A percentile compares a stretch with the other conserved stretches of the same genome.
phyloP scores from a whole-genome alignment of 139 green algal species.

The Tetradesmus lagerheimii region DNA sequence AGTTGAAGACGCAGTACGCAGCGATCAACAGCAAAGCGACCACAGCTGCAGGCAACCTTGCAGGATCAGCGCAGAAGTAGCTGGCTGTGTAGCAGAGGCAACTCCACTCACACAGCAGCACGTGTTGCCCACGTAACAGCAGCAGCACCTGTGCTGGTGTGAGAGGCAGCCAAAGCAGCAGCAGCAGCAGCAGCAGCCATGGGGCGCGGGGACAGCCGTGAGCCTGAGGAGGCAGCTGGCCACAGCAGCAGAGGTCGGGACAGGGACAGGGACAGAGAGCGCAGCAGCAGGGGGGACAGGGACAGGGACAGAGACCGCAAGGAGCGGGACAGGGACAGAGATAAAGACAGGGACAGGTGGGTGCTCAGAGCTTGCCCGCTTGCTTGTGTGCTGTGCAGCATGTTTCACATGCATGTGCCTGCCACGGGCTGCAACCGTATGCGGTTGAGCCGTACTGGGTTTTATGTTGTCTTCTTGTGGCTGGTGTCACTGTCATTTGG shows the following conservation, averaged over 20 bases:
- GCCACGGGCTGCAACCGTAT: no score
- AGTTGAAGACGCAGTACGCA: slow-evolving; percentile 58
- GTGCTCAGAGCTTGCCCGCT: background rate
- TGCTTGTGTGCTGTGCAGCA: background rate
- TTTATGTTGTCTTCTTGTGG: no score
- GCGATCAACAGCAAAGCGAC: slow-evolving; percentile 60
- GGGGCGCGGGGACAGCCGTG: slow-evolving; percentile 30
- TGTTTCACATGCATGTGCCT: no score
- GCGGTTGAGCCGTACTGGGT: no score
- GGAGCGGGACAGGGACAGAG: slow-evolving; percentile 7
- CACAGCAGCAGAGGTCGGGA: slow-evolving; percentile 35
- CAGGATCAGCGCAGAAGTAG: slow-evolving; percentile 57
- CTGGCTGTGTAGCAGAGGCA: background rate
- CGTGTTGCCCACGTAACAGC: no score
- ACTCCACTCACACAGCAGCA: background rate
- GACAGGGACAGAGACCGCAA: background rate
- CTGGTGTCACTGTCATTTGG: no score
- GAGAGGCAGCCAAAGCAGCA: background rate
- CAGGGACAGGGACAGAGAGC: background rate
- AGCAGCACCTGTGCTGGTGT: background rate
- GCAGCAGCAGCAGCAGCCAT: slow-evolving; percentile 26
- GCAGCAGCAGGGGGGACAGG: slow-evolving; percentile 30
- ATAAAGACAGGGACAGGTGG: background rate
- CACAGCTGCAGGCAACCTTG: slow-evolving; percentile 55
- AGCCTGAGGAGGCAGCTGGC: slow-evolving; percentile 16